These are phyloP conservation scores for Quercus robur DNA, from an alignment of 306 rosid species.

Conservation along the genomic window DNA sequence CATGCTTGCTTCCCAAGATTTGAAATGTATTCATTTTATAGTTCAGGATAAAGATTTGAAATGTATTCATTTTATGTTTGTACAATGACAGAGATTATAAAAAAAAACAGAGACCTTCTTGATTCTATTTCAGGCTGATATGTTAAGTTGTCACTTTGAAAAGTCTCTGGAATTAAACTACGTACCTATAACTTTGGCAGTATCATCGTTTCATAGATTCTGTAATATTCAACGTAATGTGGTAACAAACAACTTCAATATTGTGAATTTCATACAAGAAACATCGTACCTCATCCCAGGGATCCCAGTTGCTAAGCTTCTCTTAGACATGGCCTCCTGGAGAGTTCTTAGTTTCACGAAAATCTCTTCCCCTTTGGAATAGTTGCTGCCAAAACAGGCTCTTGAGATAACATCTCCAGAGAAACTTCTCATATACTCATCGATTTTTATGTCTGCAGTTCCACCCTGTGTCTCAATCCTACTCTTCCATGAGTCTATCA, in stretches of 20 bases:
- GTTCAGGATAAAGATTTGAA: no score
- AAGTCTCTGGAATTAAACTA: no score
- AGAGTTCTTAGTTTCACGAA: constrained; percentile 21
- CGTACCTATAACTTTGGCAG: not conserved
- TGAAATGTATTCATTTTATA: no score
- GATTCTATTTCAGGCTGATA: no score
- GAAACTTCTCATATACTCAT: constrained; percentile 20
- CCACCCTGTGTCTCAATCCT: constrained; percentile 18
- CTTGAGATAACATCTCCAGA: constrained; percentile 35
- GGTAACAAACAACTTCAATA: not conserved
- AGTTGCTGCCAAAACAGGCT: constrained; percentile 40
- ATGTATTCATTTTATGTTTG: no score
- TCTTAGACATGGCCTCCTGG: constrained; percentile 11
- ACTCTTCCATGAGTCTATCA: constrained; percentile 19
- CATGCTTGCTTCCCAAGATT: no score
- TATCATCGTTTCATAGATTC: not conserved
- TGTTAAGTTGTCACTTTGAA: no score
- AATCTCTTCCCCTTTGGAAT: constrained; percentile 18
- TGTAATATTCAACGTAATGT: no score
- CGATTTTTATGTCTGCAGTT: constrained; percentile 21
- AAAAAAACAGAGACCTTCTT: no score
- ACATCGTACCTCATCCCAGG: constrained; percentile 28
- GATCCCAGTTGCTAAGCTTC: not conserved
- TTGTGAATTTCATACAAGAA: not conserved
- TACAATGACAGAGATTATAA: no score